Conservation (phyloP, 352 stramenopile species). For the Globisporangium megalacanthum region DNA sequence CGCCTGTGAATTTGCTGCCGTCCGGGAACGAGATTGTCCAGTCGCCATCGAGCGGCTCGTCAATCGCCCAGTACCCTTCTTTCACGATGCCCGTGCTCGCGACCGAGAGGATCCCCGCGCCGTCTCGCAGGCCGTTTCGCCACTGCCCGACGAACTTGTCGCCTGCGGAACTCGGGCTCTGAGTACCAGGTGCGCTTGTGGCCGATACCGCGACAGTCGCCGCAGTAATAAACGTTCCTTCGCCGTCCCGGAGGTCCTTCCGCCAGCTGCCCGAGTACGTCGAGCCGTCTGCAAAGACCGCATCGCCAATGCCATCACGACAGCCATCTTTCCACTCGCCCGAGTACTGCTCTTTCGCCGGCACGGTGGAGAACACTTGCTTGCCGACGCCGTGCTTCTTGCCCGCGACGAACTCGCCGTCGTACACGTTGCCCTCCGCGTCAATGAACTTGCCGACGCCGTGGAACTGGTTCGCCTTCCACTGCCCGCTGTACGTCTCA, state of each 20-base stretch:
- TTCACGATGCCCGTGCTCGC: constrained; percentile 50
- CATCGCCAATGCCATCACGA: constrained; percentile 53
- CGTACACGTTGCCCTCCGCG: constrained; percentile 73
- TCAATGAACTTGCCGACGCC: constrained; percentile 76
- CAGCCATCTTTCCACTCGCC: constrained; percentile 55
- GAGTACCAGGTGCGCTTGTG: not conserved
- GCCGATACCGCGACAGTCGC: not conserved
- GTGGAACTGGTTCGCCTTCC: constrained; percentile 71
- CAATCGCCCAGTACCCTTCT: constrained; percentile 52
- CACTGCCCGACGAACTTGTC: constrained; percentile 77
- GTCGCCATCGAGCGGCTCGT: constrained; percentile 58
- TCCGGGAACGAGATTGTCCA: constrained; percentile 79
- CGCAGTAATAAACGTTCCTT: constrained; percentile 42
- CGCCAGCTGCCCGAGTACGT: constrained; percentile 58
- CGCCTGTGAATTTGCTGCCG: constrained; percentile 66
- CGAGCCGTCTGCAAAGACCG: constrained; percentile 43
- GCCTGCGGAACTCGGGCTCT: constrained; percentile 25
- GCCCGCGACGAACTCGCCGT: constrained; percentile 70
- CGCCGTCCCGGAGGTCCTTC: constrained; percentile 45
- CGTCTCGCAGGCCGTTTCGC: constrained; percentile 42
- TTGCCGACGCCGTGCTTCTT: constrained; percentile 77
- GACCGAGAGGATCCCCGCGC: constrained; percentile 37
- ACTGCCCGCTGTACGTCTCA: constrained; percentile 74
- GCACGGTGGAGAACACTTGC: constrained; percentile 16
- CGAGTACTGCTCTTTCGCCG: constrained; percentile 42